A percentile compares a stretch with the other conserved stretches of the same genome.
Evolutionary conservation across 179 eudicot species (phyloP).

Genomic region (Actinidia chinensis): DNA sequence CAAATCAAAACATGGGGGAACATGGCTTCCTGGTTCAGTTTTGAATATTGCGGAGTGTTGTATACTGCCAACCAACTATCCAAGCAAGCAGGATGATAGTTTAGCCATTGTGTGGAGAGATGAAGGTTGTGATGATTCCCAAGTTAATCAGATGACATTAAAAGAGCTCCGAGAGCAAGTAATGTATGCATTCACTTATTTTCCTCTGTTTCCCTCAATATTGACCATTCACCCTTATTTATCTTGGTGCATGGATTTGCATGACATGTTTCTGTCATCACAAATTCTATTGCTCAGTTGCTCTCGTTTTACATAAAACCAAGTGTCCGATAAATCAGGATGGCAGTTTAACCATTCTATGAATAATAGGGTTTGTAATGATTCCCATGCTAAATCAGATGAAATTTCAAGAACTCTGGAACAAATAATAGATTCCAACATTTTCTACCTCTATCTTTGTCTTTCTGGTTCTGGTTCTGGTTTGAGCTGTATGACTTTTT

Average conservation of each 20-base stretch:
- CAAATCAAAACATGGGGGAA: slow-evolving; percentile 66
- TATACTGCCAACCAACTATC: slow-evolving; percentile 47
- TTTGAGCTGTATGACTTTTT: neutral
- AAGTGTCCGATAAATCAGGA: too few species aligned
- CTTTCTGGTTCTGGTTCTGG: neutral
- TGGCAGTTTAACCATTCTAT: neutral
- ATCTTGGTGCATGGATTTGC: slow-evolving; percentile 7
- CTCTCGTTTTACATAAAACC: too few species aligned
- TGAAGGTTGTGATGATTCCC: slow-evolving; percentile 60
- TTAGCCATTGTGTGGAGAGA: slow-evolving; percentile 77
- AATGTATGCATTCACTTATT: slow-evolving; percentile 48
- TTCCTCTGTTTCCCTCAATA: neutral
- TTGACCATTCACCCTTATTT: neutral
- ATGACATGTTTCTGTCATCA: neutral
- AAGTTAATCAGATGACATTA: slow-evolving; percentile 55
- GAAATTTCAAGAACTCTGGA: neutral
- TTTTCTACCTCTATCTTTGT: neutral
- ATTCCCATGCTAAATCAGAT: neutral
- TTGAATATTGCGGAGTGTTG: slow-evolving; percentile 85
- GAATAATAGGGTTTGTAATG: neutral
- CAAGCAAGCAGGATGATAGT: slow-evolving; percentile 56
- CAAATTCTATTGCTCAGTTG: neutral
- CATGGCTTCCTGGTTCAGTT: slow-evolving; percentile 89
- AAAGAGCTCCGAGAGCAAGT: slow-evolving; percentile 78
- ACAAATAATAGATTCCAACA: neutral